Conservation (phyloP, 495 filamentous ascomycete species). For the Trichoderma asperelloides region DNA sequence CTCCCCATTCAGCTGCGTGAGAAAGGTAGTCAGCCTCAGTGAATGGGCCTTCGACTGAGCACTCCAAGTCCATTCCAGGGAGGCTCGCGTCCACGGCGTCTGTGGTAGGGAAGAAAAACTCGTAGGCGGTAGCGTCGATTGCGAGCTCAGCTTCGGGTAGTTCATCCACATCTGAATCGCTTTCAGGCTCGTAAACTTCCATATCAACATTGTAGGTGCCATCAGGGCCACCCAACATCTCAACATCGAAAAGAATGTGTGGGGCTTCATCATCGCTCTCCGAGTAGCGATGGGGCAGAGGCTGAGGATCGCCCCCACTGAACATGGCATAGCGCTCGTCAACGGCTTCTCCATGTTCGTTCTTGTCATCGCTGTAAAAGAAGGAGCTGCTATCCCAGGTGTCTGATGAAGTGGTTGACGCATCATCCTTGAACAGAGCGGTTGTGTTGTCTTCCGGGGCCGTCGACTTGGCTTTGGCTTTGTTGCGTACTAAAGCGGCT, state of each 20-base stretch:
- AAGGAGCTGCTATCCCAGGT: not conserved
- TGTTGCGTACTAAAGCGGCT: too few species aligned
- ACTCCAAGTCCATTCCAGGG: not conserved
- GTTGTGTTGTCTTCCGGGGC: too few species aligned
- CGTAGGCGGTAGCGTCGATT: not conserved
- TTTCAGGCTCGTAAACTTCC: not conserved
- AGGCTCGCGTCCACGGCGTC: not conserved
- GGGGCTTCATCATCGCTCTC: not conserved
- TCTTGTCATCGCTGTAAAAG: not conserved
- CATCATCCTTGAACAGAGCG: not conserved
- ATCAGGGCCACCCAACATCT: not conserved
- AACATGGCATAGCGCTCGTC: not conserved
- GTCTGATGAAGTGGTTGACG: not conserved
- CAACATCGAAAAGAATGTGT: constrained; percentile 1
- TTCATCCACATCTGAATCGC: not conserved
- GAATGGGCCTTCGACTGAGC: not conserved
- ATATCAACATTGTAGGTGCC: not conserved
- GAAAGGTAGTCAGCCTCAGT: too few species aligned
- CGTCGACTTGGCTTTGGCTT: too few species aligned
- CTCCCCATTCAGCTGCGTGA: too few species aligned
- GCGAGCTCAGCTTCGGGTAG: constrained; percentile 2
- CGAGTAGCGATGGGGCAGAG: not conserved
- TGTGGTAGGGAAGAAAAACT: not conserved
- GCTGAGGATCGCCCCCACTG: not conserved
- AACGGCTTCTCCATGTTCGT: not conserved